Evolutionary conservation across 2,329 filamentous ascomycete genomes (phyloP), one percentile per base, ranked within the genome.

Genomic region (Fusarium nanum): DNA sequence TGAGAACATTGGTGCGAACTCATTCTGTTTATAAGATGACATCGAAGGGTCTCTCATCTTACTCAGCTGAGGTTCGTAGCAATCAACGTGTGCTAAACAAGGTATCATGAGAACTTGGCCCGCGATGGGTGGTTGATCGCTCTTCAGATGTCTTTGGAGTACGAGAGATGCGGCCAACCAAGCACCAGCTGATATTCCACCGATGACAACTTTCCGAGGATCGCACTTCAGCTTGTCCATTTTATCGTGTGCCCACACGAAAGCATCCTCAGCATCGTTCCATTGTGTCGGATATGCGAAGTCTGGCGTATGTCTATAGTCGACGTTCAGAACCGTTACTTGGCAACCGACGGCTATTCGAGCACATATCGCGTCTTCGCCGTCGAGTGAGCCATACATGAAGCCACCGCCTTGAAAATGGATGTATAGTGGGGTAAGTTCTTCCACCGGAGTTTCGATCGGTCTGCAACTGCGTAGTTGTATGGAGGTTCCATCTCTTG

Each of bases 351-450:
- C 16, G 1, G 59, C 42, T 20, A 57, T 57, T 4, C 60, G 42
- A 4, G 60, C 58, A 23, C 60, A 64, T 56, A 64, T 64, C 3
- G 60, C 42, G 4, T 48, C 59, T 27, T 64, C 60, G 0, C n/a
- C 42, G 3, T 64, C 60, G 0, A 64, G 22, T 4, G 59, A 18
- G 1, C 60, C 60, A 18, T 56, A 64, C 60, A 64, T 64, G 5
- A 64, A 64, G 6, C 60, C 60, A 3, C 59, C 60, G 1, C 60
- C 60, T n/a, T 64, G 60, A 2, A 64, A 54, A 46, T 64, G 60
- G 1, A 64, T 45, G 2, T 64, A 57, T 1, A 64, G 5, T 5
- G 60, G 60, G 9, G 56, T 49, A 1, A 18, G 5, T 1, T 16
- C 10, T 6, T 48, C 23, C 4, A 30, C 6, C 0, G 23, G 5